phyloP scores from a whole-genome alignment of 2,329 filamentous ascomycete species.

The Metarhizium album region DNA sequence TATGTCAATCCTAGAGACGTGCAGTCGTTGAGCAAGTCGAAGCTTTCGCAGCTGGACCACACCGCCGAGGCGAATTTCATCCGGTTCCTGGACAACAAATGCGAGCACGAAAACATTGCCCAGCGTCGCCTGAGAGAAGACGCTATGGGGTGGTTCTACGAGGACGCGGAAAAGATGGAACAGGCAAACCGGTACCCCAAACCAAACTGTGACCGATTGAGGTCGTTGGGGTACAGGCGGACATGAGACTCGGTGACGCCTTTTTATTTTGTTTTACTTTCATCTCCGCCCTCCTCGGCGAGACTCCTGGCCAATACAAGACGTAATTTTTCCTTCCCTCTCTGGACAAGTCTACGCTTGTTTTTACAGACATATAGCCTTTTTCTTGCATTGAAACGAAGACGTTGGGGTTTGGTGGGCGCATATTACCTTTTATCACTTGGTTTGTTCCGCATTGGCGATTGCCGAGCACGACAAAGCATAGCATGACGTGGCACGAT shows the following conservation, averaged over 20 bases:
- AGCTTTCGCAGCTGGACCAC: constrained; percentile 66
- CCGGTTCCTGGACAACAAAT: constrained; percentile 54
- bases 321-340: not conserved
- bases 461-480: not conserved
- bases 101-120: constrained; percentile 59
- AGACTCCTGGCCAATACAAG: not conserved
- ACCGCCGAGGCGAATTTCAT: constrained; percentile 67
- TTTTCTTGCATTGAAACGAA: constrained; percentile 1
- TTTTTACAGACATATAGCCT: not conserved
- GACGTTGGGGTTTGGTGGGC: constrained; percentile 3
- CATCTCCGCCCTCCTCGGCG: no score
- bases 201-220: constrained; percentile 42
- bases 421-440: not conserved
- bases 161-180: constrained; percentile 69
- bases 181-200: constrained; percentile 46
- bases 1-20: constrained; percentile 75
- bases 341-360: not conserved
- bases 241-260: constrained; percentile 6
- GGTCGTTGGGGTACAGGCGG: constrained; percentile 25
- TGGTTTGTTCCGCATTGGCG: constrained; percentile 2
- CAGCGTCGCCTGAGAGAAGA: constrained; percentile 61
- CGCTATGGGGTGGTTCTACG: constrained; percentile 79
- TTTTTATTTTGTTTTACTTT: not conserved
- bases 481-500: not conserved
- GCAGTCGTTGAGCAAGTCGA: constrained; percentile 53